These are phyloP conservation scores for Brassica incana DNA, from an alignment of 345 rosid species.

Conservation along the genomic window DNA sequence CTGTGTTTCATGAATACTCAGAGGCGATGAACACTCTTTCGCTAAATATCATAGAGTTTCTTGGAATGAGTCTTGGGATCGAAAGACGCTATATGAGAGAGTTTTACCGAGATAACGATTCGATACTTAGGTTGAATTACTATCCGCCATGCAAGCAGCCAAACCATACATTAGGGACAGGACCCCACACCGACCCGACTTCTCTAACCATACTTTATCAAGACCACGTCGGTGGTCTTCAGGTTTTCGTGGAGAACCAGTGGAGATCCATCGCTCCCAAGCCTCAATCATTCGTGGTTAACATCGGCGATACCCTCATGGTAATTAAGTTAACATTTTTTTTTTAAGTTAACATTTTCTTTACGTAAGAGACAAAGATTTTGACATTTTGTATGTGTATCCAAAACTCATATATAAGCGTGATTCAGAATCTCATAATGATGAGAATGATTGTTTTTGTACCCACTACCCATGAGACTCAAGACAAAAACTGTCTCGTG, in stretches of 20 bases:
- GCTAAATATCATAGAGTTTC: neutral
- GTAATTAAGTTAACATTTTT: neutral
- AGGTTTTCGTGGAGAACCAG: constrained; percentile 7
- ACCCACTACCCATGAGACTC: neutral
- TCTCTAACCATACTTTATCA: neutral
- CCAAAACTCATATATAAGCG: neutral
- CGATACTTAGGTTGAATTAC: constrained; percentile 3
- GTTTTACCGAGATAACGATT: constrained; percentile 7
- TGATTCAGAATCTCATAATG: neutral
- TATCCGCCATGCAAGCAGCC: constrained; percentile 9
- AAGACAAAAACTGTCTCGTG: neutral
- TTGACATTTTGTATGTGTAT: neutral
- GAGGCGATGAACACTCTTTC: constrained; percentile 6
- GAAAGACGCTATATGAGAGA: constrained; percentile 1
- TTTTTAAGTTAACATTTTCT: neutral
- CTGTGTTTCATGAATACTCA: neutral
- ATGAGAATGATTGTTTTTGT: neutral
- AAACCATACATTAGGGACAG: constrained; percentile 1
- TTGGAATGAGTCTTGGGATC: constrained; percentile 4
- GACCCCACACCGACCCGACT: constrained; percentile 1
- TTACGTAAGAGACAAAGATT: neutral
- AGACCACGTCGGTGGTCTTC: constrained; percentile 6
- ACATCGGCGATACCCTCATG: constrained; percentile 2
- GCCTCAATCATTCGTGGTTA: constrained; percentile 11
- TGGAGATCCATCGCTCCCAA: constrained; percentile 10